phyloP scores from a whole-genome alignment of 1,139 yeast genomes.

The Sporopachydermia cereana region DNA sequence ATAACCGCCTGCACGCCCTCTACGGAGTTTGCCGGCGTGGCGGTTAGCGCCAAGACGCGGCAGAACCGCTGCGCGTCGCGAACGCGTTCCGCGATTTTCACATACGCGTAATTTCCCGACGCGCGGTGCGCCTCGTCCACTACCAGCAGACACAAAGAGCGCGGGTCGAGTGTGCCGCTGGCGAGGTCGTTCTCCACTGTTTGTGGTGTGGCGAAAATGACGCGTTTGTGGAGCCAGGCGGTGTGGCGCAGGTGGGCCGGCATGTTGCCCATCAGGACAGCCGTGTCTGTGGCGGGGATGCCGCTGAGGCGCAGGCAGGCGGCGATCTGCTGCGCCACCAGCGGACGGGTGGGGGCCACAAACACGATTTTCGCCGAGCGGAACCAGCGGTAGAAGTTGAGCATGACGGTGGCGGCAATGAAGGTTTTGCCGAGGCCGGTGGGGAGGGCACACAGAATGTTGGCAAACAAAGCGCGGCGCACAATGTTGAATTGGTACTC shows the following conservation, averaged over 20 bases:
- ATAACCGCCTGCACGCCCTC: constrained; percentile 85
- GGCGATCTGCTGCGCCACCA: constrained; percentile 94
- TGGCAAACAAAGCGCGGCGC: constrained; percentile 55
- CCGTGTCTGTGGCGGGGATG: constrained; percentile 61
- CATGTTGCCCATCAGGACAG: constrained; percentile 56
- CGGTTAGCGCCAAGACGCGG: constrained; percentile 78
- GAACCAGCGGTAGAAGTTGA: constrained; percentile 82
- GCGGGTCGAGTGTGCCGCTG: constrained; percentile 66
- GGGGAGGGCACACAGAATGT: constrained; percentile 81
- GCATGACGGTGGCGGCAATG: constrained; percentile 88
- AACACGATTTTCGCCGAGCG: constrained; percentile 67
- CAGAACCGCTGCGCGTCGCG: constrained; percentile 53
- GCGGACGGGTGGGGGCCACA: constrained; percentile 94
- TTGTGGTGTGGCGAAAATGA: constrained; percentile 93
- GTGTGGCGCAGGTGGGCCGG: constrained; percentile 43
- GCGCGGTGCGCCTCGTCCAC: constrained; percentile 96
- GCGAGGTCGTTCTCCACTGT: constrained; percentile 85
- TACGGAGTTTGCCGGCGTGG: constrained; percentile 85
- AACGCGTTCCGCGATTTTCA: constrained; percentile 62
- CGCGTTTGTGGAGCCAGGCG: constrained; percentile 66
- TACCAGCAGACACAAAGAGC: constrained; percentile 59
- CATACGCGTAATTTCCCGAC: constrained; percentile 81
- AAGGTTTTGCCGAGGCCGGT: constrained; percentile 97
- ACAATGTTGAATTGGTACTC: constrained; percentile 85
- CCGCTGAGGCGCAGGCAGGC: constrained; percentile 90